Conservation (phyloP, 495 filamentous ascomycete species). For the Venustampulla echinocandica region DNA sequence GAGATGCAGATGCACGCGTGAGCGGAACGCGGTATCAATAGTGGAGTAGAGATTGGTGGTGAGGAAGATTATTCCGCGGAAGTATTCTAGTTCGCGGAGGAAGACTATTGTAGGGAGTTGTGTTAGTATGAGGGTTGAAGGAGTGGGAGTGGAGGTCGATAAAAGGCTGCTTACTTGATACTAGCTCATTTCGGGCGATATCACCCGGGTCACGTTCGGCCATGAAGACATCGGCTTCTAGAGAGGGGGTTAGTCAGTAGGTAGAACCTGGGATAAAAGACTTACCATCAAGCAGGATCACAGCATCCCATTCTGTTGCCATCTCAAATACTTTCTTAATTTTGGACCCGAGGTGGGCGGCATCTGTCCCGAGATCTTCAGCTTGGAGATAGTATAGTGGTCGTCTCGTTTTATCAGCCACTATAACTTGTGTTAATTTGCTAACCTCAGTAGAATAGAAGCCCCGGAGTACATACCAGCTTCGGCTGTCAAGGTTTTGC, state of each 20-base stretch:
- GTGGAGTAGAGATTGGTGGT: constrained; percentile 34
- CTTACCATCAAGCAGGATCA: constrained; percentile 41
- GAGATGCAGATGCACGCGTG: constrained; percentile 23
- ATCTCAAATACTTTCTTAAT: constrained; percentile 45
- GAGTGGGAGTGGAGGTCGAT: too few species aligned
- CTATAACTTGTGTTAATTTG: constrained; percentile 8
- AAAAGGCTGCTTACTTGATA: constrained; percentile 18
- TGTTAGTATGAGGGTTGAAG: too few species aligned
- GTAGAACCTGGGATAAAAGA: not conserved
- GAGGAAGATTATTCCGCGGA: constrained; percentile 41
- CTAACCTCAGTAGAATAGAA: too few species aligned
- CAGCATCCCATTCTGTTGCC: constrained; percentile 40
- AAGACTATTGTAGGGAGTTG: too few species aligned
- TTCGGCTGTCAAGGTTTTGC: constrained; percentile 24
- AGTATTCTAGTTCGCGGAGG: constrained; percentile 49
- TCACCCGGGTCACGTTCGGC: constrained; percentile 37
- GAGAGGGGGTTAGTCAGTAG: not conserved
- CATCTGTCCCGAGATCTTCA: constrained; percentile 44
- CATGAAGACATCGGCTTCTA: constrained; percentile 43
- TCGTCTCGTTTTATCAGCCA: constrained; percentile 39
- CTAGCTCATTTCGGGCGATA: constrained; percentile 43
- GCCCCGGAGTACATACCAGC: constrained; percentile 14
- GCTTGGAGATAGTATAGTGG: constrained; percentile 46
- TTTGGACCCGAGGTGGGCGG: constrained; percentile 35
- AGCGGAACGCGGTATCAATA: constrained; percentile 25